Evolutionary conservation across 805 yeast genomes (phyloP).

Genomic region (Kazachstania psychrophila): DNA sequence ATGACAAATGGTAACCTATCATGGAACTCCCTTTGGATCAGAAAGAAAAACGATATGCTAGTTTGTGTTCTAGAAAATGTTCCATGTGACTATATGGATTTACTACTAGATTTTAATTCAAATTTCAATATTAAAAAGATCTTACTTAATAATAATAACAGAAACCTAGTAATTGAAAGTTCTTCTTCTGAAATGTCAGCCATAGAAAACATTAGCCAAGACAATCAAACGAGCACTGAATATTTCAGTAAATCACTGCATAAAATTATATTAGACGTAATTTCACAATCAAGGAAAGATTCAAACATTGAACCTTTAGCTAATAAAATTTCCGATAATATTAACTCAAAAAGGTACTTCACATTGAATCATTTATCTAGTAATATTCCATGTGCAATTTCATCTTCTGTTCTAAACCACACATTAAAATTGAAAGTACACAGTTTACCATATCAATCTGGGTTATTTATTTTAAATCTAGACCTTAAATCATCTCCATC

Average conservation of each 20-base stretch:
- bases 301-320: slow-evolving; percentile 21
- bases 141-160: slow-evolving; percentile 2
- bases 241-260: slow-evolving; percentile 20
- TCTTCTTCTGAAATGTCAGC: neutral
- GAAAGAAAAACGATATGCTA: slow-evolving; percentile 53
- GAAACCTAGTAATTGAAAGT: slow-evolving; percentile 3
- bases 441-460: slow-evolving; percentile 77
- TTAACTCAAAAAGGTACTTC: slow-evolving; percentile 55
- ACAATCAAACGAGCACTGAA: slow-evolving; percentile 1
- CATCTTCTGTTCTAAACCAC: slow-evolving; percentile 46
- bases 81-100: slow-evolving; percentile 52
- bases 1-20: slow-evolving; percentile 23
- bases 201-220: slow-evolving; percentile 7
- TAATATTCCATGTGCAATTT: slow-evolving; percentile 65
- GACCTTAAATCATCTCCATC: slow-evolving; percentile 22
- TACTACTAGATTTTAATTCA: slow-evolving; percentile 32
- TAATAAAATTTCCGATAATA: slow-evolving; percentile 32
- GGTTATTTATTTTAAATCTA: slow-evolving; percentile 51
- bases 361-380: slow-evolving; percentile 41
- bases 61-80: slow-evolving; percentile 82
- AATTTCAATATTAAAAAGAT: slow-evolving; percentile 18
- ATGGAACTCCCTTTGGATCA: slow-evolving; percentile 54
- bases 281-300: slow-evolving; percentile 12
- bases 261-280: slow-evolving; percentile 16
- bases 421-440: slow-evolving; percentile 55